Evolutionary conservation across 371 early-diverging fungal genomes (phyloP).

Genomic region (Mortierella sp.): DNA sequence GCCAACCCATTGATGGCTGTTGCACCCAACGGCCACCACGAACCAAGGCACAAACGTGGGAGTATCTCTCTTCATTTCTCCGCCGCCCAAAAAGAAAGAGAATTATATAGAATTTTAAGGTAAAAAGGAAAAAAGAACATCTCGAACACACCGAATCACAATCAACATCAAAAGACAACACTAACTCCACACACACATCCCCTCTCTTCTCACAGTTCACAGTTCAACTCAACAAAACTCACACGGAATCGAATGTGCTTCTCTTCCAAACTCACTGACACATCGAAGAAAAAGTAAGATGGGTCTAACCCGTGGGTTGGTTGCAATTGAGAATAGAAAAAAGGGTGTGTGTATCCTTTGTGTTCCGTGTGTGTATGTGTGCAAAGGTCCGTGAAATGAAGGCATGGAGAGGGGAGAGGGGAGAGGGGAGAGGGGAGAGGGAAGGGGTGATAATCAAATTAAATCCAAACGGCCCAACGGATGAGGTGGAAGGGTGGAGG

Average conservation of each 20-base stretch:
- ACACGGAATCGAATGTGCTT: background rate
- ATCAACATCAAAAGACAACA: constrained; percentile 7
- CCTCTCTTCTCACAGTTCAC: background rate
- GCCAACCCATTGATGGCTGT: too few species aligned
- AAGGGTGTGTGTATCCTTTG: background rate
- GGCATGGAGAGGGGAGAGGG: too few species aligned
- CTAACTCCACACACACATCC: background rate
- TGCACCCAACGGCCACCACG: too few species aligned
- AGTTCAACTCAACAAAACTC: background rate
- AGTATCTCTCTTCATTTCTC: background rate
- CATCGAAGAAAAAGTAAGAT: background rate
- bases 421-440: too few species aligned
- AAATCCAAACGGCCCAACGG: constrained; percentile 4
- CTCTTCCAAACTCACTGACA: background rate
- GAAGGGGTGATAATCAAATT: background rate
- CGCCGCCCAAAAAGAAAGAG: background rate
- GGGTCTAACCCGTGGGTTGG: background rate
- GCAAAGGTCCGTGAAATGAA: too few species aligned
- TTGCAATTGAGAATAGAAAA: background rate
- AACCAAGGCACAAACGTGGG: background rate
- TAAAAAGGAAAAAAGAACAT: background rate
- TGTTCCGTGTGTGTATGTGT: background rate
- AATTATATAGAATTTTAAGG: background rate
- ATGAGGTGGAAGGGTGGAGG: background rate
- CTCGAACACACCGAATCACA: constrained; percentile 16